Percentiles rank a stretch among this genome's conserved stretches.
phyloP scores from a whole-genome alignment of 2,329 filamentous ascomycete species.

The Daldinia sp. region DNA sequence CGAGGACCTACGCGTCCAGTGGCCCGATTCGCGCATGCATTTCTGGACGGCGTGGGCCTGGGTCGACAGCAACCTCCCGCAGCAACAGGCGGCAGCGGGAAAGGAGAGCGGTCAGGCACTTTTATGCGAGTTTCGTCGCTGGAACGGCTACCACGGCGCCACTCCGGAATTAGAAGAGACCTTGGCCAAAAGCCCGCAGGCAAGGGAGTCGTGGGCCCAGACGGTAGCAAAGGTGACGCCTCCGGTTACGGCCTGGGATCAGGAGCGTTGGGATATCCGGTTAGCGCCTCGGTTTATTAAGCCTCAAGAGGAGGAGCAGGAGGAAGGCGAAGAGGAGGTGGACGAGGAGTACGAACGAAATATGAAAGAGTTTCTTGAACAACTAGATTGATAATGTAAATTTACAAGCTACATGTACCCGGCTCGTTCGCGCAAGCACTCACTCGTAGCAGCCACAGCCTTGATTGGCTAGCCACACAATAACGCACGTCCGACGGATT shows the following conservation, averaged over 20 bases:
- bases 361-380: neutral
- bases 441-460: no score
- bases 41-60: neutral
- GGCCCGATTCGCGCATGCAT: neutral
- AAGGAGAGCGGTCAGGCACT: neutral
- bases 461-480: no score
- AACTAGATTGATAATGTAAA: neutral
- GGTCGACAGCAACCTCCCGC: neutral
- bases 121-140: neutral
- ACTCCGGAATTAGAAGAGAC: neutral
- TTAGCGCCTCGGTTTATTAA: neutral
- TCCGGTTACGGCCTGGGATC: constrained; percentile 21
- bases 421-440: no score
- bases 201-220: constrained; percentile 16
- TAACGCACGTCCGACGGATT: no score
- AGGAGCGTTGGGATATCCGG: constrained; percentile 23
- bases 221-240: constrained; percentile 17
- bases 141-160: neutral
- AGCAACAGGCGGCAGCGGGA: neutral
- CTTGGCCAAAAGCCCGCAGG: constrained; percentile 2
- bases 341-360: neutral
- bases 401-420: no score
- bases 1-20: neutral
- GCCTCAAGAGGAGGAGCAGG: neutral
- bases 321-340: neutral